Percentiles rank a stretch among this genome's conserved stretches.
These are phyloP conservation scores for Lipomyces oligophaga DNA, from an alignment of 805 yeast species.

Conservation along the genomic window DNA sequence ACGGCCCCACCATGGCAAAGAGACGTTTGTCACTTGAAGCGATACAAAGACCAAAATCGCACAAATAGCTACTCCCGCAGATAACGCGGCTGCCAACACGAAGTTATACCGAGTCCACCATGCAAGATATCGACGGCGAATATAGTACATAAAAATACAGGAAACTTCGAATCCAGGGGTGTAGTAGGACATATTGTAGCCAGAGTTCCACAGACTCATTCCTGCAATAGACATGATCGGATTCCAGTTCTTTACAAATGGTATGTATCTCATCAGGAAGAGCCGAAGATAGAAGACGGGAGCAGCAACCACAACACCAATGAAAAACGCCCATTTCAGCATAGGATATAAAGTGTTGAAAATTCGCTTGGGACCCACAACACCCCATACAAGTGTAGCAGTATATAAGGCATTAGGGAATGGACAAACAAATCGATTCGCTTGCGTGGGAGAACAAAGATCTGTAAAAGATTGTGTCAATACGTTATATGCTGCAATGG, in stretches of 20 bases:
- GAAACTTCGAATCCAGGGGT: constrained; percentile 66
- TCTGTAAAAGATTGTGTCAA: constrained; percentile 34
- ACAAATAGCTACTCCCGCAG: constrained; percentile 64
- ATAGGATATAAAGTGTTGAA: constrained; percentile 27
- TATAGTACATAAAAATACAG: constrained; percentile 52
- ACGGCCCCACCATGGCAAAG: constrained; percentile 57
- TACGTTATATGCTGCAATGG: constrained; percentile 50
- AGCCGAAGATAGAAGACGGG: constrained; percentile 12
- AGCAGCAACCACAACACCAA: constrained; percentile 27
- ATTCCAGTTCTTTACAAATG: too few species aligned
- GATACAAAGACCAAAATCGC: constrained; percentile 53
- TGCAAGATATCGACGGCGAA: constrained; percentile 51
- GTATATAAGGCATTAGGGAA: constrained; percentile 31
- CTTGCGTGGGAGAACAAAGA: constrained; percentile 28
- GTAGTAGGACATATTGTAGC: constrained; percentile 69
- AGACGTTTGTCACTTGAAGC: constrained; percentile 37
- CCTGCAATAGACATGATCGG: constrained; percentile 59
- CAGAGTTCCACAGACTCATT: constrained; percentile 20
- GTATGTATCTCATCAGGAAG: constrained; percentile 1
- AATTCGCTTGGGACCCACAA: constrained; percentile 32
- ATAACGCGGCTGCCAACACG: constrained; percentile 59
- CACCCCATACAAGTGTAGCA: constrained; percentile 31
- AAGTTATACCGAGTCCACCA: constrained; percentile 80
- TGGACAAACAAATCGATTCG: constrained; percentile 30
- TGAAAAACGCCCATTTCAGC: constrained; percentile 28